Conservation (phyloP, 176 grass and related monocot species). For the Bonia amplexicaulis region DNA sequence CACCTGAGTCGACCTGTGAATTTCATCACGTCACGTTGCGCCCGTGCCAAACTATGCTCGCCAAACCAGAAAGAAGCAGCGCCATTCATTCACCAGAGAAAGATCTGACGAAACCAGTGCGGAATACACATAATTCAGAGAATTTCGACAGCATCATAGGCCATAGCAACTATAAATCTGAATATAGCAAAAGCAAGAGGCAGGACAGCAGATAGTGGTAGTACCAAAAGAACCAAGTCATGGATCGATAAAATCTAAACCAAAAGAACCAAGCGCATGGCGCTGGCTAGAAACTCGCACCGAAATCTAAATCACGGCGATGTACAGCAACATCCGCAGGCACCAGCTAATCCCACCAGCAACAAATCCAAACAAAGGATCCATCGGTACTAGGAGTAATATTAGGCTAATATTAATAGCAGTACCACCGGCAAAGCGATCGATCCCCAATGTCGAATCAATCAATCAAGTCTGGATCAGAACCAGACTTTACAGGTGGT, state of each 20-base stretch:
- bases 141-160: background rate
- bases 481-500: conserved; percentile 42
- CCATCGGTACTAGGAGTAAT: too few species aligned
- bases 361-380: conserved; percentile 2
- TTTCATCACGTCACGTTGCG: background rate
- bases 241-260: background rate
- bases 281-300: background rate
- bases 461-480: background rate
- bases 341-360: background rate
- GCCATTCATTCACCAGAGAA: background rate
- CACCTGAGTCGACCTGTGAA: background rate
- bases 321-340: background rate
- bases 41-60: background rate
- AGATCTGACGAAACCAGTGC: too few species aligned
- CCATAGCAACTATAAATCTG: background rate
- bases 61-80: background rate
- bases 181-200: background rate
- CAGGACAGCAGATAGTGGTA: background rate
- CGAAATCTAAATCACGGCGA: background rate
- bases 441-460: background rate
- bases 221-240: background rate
- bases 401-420: background rate
- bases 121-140: background rate
- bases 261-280: background rate
- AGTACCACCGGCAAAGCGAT: background rate